phyloP scores from a whole-genome alignment of 139 green algal genomes.

The Pseudopediastrum boryanum region DNA sequence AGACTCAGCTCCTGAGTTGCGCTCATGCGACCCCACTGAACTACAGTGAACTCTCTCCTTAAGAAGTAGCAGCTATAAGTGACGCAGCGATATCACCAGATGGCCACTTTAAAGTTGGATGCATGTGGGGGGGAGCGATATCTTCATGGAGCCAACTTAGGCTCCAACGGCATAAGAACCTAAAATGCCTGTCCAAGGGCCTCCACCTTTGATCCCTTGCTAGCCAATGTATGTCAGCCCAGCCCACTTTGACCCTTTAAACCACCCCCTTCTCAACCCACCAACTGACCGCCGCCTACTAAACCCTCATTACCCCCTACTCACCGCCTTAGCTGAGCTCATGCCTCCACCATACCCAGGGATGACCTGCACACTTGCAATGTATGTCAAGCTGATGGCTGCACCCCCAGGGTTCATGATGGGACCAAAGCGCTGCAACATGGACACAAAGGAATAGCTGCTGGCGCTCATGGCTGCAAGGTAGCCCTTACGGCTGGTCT shows the following conservation, averaged over 20 bases:
- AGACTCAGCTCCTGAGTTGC: no score
- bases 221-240: no score
- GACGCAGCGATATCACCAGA: no score
- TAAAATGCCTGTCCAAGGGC: not conserved
- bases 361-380: conserved; percentile 91
- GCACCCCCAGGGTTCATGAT: conserved; percentile 80
- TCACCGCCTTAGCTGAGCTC: conserved; percentile 92
- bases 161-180: not conserved
- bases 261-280: no score
- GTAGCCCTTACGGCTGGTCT: conserved; percentile 95
- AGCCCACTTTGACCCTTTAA: no score
- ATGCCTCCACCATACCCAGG: conserved; percentile 99
- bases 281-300: not conserved
- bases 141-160: no score
- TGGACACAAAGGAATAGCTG: conserved; percentile 94
- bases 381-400: conserved; percentile 95
- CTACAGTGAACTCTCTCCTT: no score
- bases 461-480: conserved; percentile 96
- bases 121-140: no score
- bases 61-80: no score
- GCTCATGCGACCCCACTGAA: no score
- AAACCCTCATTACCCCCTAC: not conserved
- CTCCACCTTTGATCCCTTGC: no score
- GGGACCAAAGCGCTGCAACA: conserved; percentile 87
- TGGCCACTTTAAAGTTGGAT: no score